Evolutionary conservation across 805 yeast genomes (phyloP).

Genomic region (Candida palmyrensis): DNA sequence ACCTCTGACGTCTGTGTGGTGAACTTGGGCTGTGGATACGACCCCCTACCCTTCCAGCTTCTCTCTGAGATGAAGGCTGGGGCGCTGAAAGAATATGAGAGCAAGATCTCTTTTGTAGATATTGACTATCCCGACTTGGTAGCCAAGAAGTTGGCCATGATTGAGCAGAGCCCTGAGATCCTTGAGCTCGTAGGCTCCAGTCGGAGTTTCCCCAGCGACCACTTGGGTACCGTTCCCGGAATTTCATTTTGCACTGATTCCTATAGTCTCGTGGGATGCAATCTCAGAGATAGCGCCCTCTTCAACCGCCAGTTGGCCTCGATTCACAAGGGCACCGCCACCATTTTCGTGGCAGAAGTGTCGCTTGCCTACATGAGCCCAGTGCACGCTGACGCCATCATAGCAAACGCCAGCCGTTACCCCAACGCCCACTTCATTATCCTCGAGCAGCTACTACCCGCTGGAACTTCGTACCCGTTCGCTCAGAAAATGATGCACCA

Average conservation of each 20-base stretch:
- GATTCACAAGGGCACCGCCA: constrained; percentile 25
- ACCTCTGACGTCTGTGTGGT: constrained; percentile 35
- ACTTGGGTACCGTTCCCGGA: no score
- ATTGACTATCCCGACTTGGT: constrained; percentile 73
- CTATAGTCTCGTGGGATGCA: constrained; percentile 63
- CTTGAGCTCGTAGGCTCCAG: constrained; percentile 36
- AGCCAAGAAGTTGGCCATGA: constrained; percentile 48
- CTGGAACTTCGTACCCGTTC: constrained; percentile 59
- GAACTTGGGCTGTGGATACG: constrained; percentile 77
- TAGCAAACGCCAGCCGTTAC: constrained; percentile 41
- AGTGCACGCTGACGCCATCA: constrained; percentile 57
- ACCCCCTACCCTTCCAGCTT: constrained; percentile 37
- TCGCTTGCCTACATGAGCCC: constrained; percentile 78
- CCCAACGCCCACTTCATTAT: constrained; percentile 56
- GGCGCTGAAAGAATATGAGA: constrained; percentile 8
- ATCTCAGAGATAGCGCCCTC: constrained; percentile 44
- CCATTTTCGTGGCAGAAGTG: constrained; percentile 74
- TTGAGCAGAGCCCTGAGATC: constrained; percentile 44
- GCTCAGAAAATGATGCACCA: constrained; percentile 72
- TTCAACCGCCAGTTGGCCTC: constrained; percentile 27
- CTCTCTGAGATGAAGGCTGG: constrained; percentile 12
- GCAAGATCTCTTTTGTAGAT: constrained; percentile 50
- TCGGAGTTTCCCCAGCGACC: constrained; percentile 9
- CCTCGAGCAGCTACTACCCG: constrained; percentile 69
- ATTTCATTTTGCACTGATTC: constrained; percentile 29